phyloP scores from a whole-genome alignment of 805 yeast genomes.

The Cyberlindnera mycetangii region DNA sequence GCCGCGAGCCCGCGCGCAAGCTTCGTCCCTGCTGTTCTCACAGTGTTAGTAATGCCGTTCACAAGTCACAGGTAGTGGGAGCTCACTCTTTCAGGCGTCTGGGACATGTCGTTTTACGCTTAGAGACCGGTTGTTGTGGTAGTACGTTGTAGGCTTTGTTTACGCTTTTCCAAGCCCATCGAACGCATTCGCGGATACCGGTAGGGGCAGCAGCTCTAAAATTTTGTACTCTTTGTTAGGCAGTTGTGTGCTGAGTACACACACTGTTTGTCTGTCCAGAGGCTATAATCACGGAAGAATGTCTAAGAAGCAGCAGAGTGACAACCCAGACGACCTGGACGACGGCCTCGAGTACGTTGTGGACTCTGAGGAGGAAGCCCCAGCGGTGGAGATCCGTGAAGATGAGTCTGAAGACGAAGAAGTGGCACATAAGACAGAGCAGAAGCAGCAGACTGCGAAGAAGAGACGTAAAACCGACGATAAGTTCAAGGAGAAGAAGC shows the following conservation, averaged over 20 bases:
- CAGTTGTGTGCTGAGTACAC: background rate
- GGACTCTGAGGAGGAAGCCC: slow-evolving; percentile 39
- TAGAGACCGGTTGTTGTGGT: background rate
- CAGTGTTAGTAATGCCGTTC: background rate
- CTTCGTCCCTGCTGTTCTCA: slow-evolving; percentile 7
- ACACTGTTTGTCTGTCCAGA: background rate
- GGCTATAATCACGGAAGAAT: background rate
- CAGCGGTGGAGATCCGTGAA: slow-evolving; percentile 32
- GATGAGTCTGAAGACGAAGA: slow-evolving; percentile 29
- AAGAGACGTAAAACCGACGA: slow-evolving; percentile 33
- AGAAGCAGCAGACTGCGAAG: slow-evolving; percentile 11
- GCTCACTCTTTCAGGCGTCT: slow-evolving; percentile 12
- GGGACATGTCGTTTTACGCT: slow-evolving; percentile 2
- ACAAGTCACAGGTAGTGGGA: background rate
- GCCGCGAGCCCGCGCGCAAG: slow-evolving; percentile 8
- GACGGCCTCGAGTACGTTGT: slow-evolving; percentile 69
- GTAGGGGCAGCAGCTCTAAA: background rate
- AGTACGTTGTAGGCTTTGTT: background rate
- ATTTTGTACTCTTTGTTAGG: background rate
- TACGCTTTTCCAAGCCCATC: background rate
- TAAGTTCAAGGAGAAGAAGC: slow-evolving; percentile 61
- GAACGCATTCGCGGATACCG: slow-evolving; percentile 9
- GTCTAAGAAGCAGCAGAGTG: background rate
- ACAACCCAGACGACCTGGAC: slow-evolving; percentile 61
- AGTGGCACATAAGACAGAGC: slow-evolving; percentile 12